These are phyloP conservation scores for Sugiyamaella floridensis DNA, from an alignment of 805 yeast species.

Conservation along the genomic window DNA sequence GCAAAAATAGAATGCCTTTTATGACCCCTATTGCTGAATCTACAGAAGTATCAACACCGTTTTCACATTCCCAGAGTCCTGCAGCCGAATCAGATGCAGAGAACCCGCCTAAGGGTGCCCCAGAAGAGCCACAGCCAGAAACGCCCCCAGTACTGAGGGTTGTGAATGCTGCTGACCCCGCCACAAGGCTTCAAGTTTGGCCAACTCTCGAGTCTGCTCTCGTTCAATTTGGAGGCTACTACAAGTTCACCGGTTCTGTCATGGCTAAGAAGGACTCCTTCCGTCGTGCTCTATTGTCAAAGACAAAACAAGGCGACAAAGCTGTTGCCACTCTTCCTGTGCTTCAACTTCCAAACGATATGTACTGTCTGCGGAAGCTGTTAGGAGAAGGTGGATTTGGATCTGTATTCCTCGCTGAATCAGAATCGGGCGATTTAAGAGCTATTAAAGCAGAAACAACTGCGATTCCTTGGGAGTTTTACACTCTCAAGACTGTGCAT, in stretches of 20 bases:
- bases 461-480: slow-evolving; percentile 73
- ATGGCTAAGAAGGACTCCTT: neutral
- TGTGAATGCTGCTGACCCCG: neutral
- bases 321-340: slow-evolving; percentile 21
- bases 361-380: slow-evolving; percentile 43
- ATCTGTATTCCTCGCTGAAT: slow-evolving; percentile 64
- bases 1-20: slow-evolving; percentile 6
- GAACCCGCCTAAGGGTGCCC: neutral
- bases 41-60: slow-evolving; percentile 18
- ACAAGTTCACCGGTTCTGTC: neutral
- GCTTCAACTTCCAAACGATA: neutral
- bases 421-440: slow-evolving; percentile 43
- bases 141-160: neutral
- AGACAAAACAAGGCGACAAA: neutral
- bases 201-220: slow-evolving; percentile 1
- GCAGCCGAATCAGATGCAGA: neutral
- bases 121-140: neutral
- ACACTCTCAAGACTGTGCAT: slow-evolving; percentile 55
- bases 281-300: neutral
- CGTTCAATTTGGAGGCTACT: neutral
- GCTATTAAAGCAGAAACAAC: slow-evolving; percentile 65
- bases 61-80: neutral
- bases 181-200: neutral
- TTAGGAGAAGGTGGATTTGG: slow-evolving; percentile 83
- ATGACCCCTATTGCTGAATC: slow-evolving; percentile 30